Base-by-base conservation (phyloP, 2,329 filamentous ascomycete genomes). In the Fusarium robinianum region DNA sequence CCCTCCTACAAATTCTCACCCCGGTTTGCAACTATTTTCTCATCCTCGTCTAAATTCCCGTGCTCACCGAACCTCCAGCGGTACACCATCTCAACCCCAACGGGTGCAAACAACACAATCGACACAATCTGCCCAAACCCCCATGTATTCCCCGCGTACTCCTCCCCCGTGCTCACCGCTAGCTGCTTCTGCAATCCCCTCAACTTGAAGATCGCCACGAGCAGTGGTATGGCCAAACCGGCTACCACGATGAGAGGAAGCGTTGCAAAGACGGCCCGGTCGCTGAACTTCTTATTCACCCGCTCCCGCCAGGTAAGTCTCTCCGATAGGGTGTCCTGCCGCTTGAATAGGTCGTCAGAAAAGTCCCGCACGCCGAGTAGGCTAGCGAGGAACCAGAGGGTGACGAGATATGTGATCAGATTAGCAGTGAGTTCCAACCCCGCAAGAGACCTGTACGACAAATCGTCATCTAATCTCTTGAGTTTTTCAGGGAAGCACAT, bases 71-170 rank as follows among this genome's bases (percentile, higher is more conserved):
- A 57, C 22, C 47, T 27, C 45, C 46, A 49, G 2, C 27, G 24
- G 9, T 53, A 60, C 5, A 9, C 24, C 50, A 58, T 55, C 8
- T 47, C 40, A n/a, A 60, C 47, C 5, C 17, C 42, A 8, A 63
- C 49, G 4, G 53, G 57, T 2, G 39, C 29, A 48, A 64, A 60
- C 9, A 58, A 24, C 16, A 60, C 27, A 10, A 62, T 39, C 8
- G 49, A 60, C 8, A 64, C 42, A 10, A 64, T 50, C 10, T 60
- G 55, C 0, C 57, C 58, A 25, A 58, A 60, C 1, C 45, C 58
- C 55, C 54, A 62, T 3, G 21, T 15, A 2, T 44, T 32, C 1
- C 49, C 55, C 10, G n/a, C 23, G 22, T 50, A 50, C 0, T 14
- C 11, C 2, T 46, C 22, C 5, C 19, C 42, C 30, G 40, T 36